These are phyloP conservation scores for Secale cereale DNA, from an alignment of 176 grass and related monocot species.

Conservation along the genomic window DNA sequence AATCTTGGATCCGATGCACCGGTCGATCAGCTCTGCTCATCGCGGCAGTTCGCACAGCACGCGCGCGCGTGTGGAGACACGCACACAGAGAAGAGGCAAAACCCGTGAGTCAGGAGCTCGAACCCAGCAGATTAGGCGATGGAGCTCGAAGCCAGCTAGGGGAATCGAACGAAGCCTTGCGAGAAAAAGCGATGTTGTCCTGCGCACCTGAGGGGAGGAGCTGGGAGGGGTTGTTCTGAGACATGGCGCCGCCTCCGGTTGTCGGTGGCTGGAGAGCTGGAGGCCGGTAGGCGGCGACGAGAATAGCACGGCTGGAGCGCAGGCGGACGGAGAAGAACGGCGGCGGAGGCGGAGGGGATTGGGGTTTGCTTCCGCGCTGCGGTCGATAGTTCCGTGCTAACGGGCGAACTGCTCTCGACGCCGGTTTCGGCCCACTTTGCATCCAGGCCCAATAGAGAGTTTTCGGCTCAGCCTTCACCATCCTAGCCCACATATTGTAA, in stretches of 20 bases:
- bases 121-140: not conserved
- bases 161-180: not conserved
- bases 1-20: slow-evolving; percentile 98
- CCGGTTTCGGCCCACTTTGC: not conserved
- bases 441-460: not conserved
- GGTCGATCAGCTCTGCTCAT: slow-evolving; percentile 80
- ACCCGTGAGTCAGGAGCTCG: not conserved
- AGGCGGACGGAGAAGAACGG: not conserved
- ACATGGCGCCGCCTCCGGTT: slow-evolving; percentile 27
- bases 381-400: not conserved
- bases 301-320: not conserved
- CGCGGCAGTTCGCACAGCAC: not conserved
- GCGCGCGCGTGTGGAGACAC: not conserved
- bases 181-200: not conserved
- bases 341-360: not conserved
- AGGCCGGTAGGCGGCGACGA: not conserved
- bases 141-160: not conserved
- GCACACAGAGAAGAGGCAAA: not conserved
- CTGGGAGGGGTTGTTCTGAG: slow-evolving; percentile 94
- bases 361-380: not conserved
- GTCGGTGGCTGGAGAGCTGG: not conserved
- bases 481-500: too few relatives aligned
- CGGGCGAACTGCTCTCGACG: not conserved
- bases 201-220: slow-evolving; percentile 80
- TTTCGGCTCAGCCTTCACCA: not conserved